These are phyloP conservation scores for Kodamaea alishanica DNA, from an alignment of 1,139 yeast genomes.

Conservation along the genomic window DNA sequence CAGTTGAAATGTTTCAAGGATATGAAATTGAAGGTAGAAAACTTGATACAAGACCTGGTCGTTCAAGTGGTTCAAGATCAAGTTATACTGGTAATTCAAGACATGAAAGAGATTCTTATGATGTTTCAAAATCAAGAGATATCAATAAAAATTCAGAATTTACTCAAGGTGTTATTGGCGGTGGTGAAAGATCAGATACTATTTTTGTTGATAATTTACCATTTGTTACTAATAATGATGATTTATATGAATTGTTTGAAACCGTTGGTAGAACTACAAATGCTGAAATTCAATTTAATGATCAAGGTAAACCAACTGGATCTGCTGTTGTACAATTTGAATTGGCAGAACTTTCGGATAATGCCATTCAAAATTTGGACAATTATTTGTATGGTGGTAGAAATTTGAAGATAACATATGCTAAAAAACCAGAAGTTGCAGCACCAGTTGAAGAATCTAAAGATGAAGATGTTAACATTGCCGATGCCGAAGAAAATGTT, in stretches of 20 bases:
- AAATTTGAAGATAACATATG: slow-evolving; percentile 63
- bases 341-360: slow-evolving; percentile 63
- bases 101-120: slow-evolving; percentile 12
- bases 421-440: slow-evolving; percentile 23
- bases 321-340: slow-evolving; percentile 81
- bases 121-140: slow-evolving; percentile 6
- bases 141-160: slow-evolving; percentile 45
- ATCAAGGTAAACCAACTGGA: slow-evolving; percentile 72
- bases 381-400: slow-evolving; percentile 85
- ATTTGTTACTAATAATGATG: slow-evolving; percentile 81
- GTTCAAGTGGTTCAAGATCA: slow-evolving; percentile 18
- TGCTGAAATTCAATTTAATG: slow-evolving; percentile 73
- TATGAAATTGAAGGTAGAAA: slow-evolving; percentile 65
- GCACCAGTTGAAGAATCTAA: slow-evolving; percentile 4
- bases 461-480: slow-evolving; percentile 3
- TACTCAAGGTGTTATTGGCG: slow-evolving; percentile 59
- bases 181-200: slow-evolving; percentile 62
- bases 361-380: slow-evolving; percentile 70
- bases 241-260: slow-evolving; percentile 80
- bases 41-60: slow-evolving; percentile 69
- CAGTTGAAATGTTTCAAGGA: slow-evolving; percentile 64
- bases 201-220: slow-evolving; percentile 80
- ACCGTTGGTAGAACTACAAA: slow-evolving; percentile 72
- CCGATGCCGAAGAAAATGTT: slow-evolving; percentile 2
- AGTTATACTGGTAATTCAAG: slow-evolving; percentile 6